A percentile compares a stretch with the other conserved stretches of the same genome.
Conservation (phyloP, 2,329 filamentous ascomycete species). For the Colletotrichum sp. region DNA sequence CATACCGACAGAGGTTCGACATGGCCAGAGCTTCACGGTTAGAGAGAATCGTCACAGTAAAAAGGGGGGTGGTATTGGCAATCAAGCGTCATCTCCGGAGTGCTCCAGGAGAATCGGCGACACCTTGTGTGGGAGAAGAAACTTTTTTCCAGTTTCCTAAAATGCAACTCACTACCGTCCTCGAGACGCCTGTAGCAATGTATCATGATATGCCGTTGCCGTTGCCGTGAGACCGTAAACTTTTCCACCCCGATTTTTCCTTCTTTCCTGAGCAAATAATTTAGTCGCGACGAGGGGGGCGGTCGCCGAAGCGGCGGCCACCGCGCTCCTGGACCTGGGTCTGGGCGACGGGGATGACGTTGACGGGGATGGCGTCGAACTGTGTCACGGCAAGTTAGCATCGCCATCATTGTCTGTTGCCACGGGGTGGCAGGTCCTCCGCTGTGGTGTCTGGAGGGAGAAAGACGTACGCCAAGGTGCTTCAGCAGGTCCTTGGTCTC, state of each 20-base stretch:
- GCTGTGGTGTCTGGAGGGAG: neutral
- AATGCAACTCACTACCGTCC: constrained; percentile 61
- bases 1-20: neutral
- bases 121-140: constrained; percentile 75
- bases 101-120: constrained; percentile 76
- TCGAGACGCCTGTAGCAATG: constrained; percentile 59
- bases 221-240: constrained; percentile 46
- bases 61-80: constrained; percentile 66
- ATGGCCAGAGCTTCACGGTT: neutral
- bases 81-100: constrained; percentile 85
- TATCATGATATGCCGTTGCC: constrained; percentile 37
- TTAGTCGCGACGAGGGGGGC: constrained; percentile 55
- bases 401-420: neutral
- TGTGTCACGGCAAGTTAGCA: constrained; percentile 46
- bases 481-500: constrained; percentile 99
- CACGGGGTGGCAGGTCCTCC: neutral
- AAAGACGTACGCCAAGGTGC: constrained; percentile 90
- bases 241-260: constrained; percentile 20
- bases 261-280: constrained; percentile 3
- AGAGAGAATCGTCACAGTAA: constrained; percentile 26
- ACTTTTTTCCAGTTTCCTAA: constrained; percentile 65
- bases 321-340: constrained; percentile 83
- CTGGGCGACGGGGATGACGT: constrained; percentile 89
- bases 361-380: constrained; percentile 98
- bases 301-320: constrained; percentile 77